Percentiles rank a stretch among this genome's conserved stretches.
These are phyloP conservation scores for Arbutus unedo DNA, from an alignment of 148 eudicot species.

Conservation along the genomic window DNA sequence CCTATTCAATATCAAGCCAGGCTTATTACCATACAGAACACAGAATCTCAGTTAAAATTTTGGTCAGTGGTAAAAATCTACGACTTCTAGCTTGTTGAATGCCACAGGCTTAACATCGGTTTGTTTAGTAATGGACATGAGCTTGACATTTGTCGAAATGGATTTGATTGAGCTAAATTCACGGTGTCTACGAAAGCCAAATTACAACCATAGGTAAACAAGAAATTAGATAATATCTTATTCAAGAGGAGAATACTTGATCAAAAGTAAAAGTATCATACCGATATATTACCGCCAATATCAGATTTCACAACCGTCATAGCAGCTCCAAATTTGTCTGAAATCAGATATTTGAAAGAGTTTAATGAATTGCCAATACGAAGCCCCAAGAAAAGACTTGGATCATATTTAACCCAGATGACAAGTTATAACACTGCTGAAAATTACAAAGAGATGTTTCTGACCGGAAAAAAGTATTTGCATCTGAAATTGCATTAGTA, in stretches of 20 bases:
- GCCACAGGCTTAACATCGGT: background rate
- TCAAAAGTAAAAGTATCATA: constrained; percentile 21
- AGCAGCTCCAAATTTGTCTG: constrained; percentile 87
- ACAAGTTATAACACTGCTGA: background rate
- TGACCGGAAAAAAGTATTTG: background rate
- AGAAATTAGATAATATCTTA: background rate
- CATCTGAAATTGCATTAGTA: background rate
- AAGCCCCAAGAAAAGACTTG: background rate
- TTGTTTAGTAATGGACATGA: background rate
- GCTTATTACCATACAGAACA: background rate
- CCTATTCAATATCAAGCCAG: background rate
- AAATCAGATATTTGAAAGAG: constrained; percentile 15
- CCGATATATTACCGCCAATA: constrained; percentile 76
- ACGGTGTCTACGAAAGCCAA: background rate
- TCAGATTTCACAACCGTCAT: constrained; percentile 87
- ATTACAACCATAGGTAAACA: background rate
- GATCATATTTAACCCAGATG: background rate
- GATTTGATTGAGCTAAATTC: background rate
- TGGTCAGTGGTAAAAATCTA: background rate
- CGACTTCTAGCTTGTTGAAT: background rate
- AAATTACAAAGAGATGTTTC: background rate
- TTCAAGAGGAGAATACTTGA: background rate
- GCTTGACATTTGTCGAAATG: background rate
- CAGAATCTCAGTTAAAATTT: background rate
- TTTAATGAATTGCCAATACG: background rate